Percentiles rank a stretch among this genome's conserved stretches.
These are phyloP conservation scores for Camellia japonica DNA, from an alignment of 148 eudicot species.

Conservation along the genomic window DNA sequence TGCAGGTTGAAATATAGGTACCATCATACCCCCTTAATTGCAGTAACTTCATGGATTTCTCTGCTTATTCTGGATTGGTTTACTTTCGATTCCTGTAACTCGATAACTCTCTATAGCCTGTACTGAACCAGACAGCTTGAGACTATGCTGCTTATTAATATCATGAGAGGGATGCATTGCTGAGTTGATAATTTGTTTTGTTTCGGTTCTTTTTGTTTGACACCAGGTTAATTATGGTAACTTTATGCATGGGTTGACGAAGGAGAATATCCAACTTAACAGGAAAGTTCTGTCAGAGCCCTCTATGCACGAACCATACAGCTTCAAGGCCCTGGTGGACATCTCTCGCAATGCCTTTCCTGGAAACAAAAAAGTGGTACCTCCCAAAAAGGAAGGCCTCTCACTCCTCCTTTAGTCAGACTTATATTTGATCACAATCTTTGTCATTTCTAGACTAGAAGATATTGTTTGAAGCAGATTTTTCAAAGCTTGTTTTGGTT, in stretches of 20 bases:
- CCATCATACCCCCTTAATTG: no score
- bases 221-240: slow-evolving; percentile 82
- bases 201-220: not conserved
- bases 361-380: slow-evolving; percentile 59
- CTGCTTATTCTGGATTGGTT: no score
- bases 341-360: slow-evolving; percentile 67
- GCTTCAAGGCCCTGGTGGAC: slow-evolving; percentile 85
- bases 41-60: no score
- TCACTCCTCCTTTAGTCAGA: slow-evolving; percentile 23
- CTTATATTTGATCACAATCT: not conserved
- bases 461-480: not conserved
- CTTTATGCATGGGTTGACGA: slow-evolving; percentile 81
- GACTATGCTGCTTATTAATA: no score
- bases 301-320: slow-evolving; percentile 90
- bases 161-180: not conserved
- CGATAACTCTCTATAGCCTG: no score
- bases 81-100: no score
- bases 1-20: no score
- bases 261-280: slow-evolving; percentile 84
- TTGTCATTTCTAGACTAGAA: no score
- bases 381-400: slow-evolving; percentile 69
- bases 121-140: no score
- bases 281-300: slow-evolving; percentile 82
- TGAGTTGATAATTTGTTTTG: not conserved
- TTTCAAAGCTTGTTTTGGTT: not conserved